Conservation (phyloP, 202 grass and related monocot species). For the Carex sylvatica region DNA sequence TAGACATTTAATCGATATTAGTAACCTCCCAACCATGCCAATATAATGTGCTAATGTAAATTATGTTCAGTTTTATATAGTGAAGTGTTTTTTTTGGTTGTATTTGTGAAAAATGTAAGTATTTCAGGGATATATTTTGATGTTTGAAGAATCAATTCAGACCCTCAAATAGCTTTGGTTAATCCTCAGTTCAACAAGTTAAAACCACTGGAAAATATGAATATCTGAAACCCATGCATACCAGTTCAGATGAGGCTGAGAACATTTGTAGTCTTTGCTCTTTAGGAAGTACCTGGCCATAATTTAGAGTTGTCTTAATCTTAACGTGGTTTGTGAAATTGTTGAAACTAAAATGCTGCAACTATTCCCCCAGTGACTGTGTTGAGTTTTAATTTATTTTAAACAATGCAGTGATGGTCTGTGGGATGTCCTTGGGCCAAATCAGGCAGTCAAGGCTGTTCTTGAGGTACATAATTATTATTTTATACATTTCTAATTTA, state of each 20-base stretch:
- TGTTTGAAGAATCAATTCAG: background rate
- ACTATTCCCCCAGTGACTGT: constrained; percentile 8
- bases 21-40: background rate
- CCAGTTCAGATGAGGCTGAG: background rate
- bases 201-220: background rate
- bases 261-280: background rate
- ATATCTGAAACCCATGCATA: background rate
- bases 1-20: background rate
- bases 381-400: background rate
- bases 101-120: background rate
- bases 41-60: background rate
- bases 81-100: background rate
- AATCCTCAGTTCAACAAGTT: background rate
- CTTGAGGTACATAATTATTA: constrained; percentile 45
- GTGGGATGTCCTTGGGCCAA: constrained; percentile 79
- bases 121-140: background rate
- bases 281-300: background rate
- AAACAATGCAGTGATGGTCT: constrained; percentile 63
- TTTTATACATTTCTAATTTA: background rate
- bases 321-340: background rate
- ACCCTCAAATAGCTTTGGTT: background rate
- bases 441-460: constrained; percentile 57
- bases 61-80: background rate
- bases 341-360: background rate
- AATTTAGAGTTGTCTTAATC: background rate